phyloP scores from a whole-genome alignment of 257 asterid species.

The Petunia secreta region DNA sequence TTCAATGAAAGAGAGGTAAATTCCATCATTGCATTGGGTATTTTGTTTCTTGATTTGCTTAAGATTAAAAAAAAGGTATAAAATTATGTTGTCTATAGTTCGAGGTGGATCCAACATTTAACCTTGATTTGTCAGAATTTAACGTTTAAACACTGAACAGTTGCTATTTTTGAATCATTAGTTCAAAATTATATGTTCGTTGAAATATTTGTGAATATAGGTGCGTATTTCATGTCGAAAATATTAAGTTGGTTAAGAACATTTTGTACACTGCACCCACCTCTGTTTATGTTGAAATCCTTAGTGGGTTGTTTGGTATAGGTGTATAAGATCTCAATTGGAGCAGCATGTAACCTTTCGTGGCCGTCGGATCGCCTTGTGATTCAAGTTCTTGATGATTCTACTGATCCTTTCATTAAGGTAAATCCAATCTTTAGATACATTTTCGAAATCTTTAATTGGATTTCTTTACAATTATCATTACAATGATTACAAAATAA shows the following conservation, averaged over 20 bases:
- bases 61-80: background rate
- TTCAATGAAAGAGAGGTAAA: conserved; percentile 87
- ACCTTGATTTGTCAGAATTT: too few species aligned
- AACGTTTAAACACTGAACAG: too few species aligned
- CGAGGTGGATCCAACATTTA: too few species aligned
- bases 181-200: background rate
- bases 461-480: background rate
- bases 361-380: conserved; percentile 95
- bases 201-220: background rate
- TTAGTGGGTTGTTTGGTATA: conserved; percentile 29
- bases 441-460: background rate
- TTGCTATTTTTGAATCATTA: too few species aligned
- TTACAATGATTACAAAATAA: background rate
- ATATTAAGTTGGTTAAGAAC: too few species aligned
- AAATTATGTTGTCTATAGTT: too few species aligned
- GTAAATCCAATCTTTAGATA: conserved; percentile 34
- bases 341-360: conserved; percentile 92
- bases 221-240: too few species aligned
- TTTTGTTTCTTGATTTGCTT: background rate
- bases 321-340: conserved; percentile 96
- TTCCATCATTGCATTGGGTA: background rate
- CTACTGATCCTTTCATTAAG: conserved; percentile 74
- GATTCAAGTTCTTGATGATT: conserved; percentile 91
- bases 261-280: too few species aligned
- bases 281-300: background rate